phyloP scores from a whole-genome alignment of 805 yeast species.

The Diddensiella caesifluorescens region DNA sequence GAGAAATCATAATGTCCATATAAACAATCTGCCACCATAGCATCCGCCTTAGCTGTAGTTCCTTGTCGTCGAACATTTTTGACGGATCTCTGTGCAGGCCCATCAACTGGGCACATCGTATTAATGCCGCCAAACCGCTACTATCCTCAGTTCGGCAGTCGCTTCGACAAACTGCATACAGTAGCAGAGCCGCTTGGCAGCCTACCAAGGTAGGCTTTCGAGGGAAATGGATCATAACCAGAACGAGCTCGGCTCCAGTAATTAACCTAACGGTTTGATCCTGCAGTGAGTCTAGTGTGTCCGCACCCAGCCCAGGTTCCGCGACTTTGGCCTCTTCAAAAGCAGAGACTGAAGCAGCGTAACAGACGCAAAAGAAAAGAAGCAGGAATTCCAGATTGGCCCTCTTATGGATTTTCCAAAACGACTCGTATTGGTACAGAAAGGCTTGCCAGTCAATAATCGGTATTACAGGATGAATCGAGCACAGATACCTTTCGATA shows the following conservation, averaged over 20 bases:
- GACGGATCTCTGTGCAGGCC: conserved; percentile 11
- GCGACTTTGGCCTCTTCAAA: conserved; percentile 11
- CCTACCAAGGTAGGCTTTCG: conserved; percentile 11
- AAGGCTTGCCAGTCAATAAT: conserved; percentile 7
- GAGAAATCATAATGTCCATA: conserved; percentile 9
- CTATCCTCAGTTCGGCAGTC: conserved; percentile 15
- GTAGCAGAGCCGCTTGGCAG: conserved; percentile 8
- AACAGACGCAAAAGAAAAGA: conserved; percentile 9
- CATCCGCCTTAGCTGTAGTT: conserved; percentile 9
- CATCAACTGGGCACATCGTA: conserved; percentile 13
- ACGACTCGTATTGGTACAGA: conserved; percentile 6
- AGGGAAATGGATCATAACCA: conserved; percentile 12
- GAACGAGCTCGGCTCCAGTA: conserved; percentile 11
- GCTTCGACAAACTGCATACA: conserved; percentile 13
- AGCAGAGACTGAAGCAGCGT: conserved; percentile 12
- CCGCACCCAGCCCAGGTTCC: background rate
- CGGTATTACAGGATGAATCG: conserved; percentile 14
- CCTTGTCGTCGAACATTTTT: background rate
- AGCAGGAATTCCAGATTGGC: conserved; percentile 10
- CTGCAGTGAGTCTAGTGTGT: conserved; percentile 6
- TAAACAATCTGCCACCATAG: conserved; percentile 15
- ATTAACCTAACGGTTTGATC: conserved; percentile 8
- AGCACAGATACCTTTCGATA: conserved; percentile 8
- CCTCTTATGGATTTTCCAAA: background rate
- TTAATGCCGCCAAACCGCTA: conserved; percentile 9